Base-by-base conservation (phyloP, 1,284 basidiomycete species). In the Sporisorium iseilematis-ciliati region DNA sequence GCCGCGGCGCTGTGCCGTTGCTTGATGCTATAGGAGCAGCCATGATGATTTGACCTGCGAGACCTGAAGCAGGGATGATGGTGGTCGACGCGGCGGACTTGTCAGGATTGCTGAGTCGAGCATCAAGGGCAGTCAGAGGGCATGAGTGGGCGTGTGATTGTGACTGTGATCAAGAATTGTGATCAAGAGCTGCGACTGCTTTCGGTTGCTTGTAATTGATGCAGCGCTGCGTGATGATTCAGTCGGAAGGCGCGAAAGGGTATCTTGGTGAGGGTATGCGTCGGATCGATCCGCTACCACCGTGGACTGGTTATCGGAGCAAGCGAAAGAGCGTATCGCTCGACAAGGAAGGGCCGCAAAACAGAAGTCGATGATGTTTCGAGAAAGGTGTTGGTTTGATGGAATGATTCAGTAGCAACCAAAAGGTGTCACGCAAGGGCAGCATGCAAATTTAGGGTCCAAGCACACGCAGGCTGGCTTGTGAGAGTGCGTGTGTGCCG, bases 201-300 rank as follows among this genome's bases (percentile, higher is more conserved):
- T 8, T 43, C n/a, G n/a, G 7, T 43, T n/a, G 10, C 21, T 43
- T 23, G 45, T 49, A 11, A 49, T 31, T 11, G 26, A 4, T 29
- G 31, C 33, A 14, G 31, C 4, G 54, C 21, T 12, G 31, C 21
- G 43, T 23, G 25, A 40, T 21, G 55, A 48, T 40, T 38, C 6
- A 12, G 10, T 26, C 16, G 40, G 25, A 33, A 35, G 33, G 38
- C 6, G 23, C 21, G 23, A 11, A n/a, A 25, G 45, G n/a, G 42
- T 23, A 5, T 46, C n/a, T 20, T 62, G 35, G 11, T 31, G 53
- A 18, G 29, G 18, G 7, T 38, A 35, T 49, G 40, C 23, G 52
- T 50, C 60, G 53, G 53, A 48, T 33, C n/a, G 7, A 11, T 26
- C 20, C 52, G 16, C 45, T 38, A 56, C 56, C 29, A 43, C n/a